Base-by-base conservation (phyloP, 2,329 filamentous ascomycete species). In the Penicillium fuscoglaucum region DNA sequence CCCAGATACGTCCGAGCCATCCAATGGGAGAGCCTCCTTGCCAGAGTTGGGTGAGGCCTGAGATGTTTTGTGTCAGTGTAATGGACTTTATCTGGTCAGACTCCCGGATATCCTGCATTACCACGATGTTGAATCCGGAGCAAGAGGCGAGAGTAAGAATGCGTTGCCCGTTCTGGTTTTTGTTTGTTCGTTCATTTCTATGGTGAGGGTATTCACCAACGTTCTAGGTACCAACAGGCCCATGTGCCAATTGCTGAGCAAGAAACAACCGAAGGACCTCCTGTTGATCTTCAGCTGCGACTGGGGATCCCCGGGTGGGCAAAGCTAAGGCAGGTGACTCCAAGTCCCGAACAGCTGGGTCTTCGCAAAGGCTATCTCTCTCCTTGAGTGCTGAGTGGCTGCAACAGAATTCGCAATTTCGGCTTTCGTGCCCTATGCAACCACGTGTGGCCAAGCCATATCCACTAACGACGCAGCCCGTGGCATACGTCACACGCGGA, bases 381-480 rank as follows among this genome's bases (percentile, higher is more conserved):
- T 70, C 66, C 3, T 74, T 86, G 2, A 66, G 74, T 3, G 59
- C 79, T 1, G 53, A 70, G 0, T 85, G 79, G 67, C 62, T 78
- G 0, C 62, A 71, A 0, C 46, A 68, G 6, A 70, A 82, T 59
- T 26, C 26, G 26, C 64, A 65, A 1, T 84, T 85, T 64, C 70
- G 70, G 19, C 69, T 87, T 0, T 72, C 81, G 17, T 67, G 78
- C 47, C 77, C 78, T 13, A 78, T 87, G 43, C 68, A 74, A 37
- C 77, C 83, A 17, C 76, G 81, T 33, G 79, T 80, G 51, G 63
- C 85, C 3, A 70, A 78, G 2, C 83, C 84, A 0, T 82, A 87
- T 63, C 83, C 83, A 0, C 81, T 82, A 62, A 82, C 83, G 0
- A 81, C 81, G 62, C 83, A 86, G 64, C 71, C 79, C n/a, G 83